Evolutionary conservation across 495 filamentous ascomycete genomes (phyloP), one percentile per base, ranked within the genome.

Genomic region (Penicillium samsonianum): DNA sequence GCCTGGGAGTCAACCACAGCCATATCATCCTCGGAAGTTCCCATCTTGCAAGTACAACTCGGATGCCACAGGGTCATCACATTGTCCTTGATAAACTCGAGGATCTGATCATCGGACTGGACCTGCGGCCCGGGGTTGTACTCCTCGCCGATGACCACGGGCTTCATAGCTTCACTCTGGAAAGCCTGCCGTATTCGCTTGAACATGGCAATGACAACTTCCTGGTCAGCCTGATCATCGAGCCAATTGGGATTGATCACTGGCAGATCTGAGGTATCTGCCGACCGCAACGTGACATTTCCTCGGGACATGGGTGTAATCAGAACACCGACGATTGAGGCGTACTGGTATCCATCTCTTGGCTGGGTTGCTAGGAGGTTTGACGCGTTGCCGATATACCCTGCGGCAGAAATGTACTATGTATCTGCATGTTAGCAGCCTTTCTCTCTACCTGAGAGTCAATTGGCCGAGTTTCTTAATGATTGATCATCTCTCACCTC

Each of bases 241-340:
- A 89, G 73, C 74, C 76, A 87, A 54, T 77, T 76, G 0, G 78
- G 77, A 52, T 83, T 76, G 59, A 89, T 80, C 16, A 81, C 51
- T 0, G 85, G 86, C 0, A 65, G 62, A 49, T 78, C 76, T 0
- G 46, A 30, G 0, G 73, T 81, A 56, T 76, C 61, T 10, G 72
- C 53, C 0, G 73, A 79, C 4, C 61, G 54, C 52, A 89, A 76
- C 2, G 75, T 81, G 6, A 89, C 74, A 50, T 72, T 84, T 31
- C 86, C 85, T 0, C 83, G 73, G 0, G 81, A 84, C 1, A 74
- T 58, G 0, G 84, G 81, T 0, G 83, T 67, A 0, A 76, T 54
- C 1, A 87, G 67, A 0, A 70, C 72, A 6, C 61, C 72, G 1
- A 69, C 31, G 1, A 85, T 65, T 3, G 73, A 61, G 12, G 71